phyloP scores from a whole-genome alignment of 179 eudicot genomes.

The Silene vulgaris region DNA sequence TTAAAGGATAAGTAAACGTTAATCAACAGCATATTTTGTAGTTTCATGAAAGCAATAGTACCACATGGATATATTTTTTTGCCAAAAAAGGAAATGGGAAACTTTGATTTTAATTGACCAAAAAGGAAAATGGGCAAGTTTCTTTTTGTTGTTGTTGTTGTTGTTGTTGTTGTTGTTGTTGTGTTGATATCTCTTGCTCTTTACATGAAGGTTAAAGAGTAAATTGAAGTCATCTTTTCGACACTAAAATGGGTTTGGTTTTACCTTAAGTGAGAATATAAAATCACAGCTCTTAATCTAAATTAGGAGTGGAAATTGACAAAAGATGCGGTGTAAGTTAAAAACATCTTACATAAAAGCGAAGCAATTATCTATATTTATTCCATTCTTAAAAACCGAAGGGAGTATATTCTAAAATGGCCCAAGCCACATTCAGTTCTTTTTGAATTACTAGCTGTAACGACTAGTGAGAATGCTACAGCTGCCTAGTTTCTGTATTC shows the following conservation, averaged over 20 bases:
- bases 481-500: conserved; percentile 1
- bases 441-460: conserved; percentile 1
- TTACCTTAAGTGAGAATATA: not conserved
- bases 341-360: not conserved
- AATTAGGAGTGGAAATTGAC: conserved; percentile 5
- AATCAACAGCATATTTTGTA: too few species aligned
- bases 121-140: too few species aligned
- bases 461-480: not conserved
- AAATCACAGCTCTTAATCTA: not conserved
- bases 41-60: too few species aligned
- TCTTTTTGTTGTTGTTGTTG: too few species aligned
- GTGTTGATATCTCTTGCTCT: not conserved
- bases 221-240: not conserved
- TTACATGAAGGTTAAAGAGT: not conserved
- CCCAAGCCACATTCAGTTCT: conserved; percentile 4
- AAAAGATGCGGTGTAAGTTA: not conserved
- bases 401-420: not conserved
- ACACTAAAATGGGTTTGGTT: not conserved
- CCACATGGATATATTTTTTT: too few species aligned
- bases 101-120: too few species aligned
- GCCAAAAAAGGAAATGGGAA: too few species aligned
- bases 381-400: not conserved
- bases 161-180: too few species aligned
- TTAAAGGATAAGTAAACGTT: too few species aligned
- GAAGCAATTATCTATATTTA: not conserved